phyloP scores from a whole-genome alignment of 2,329 filamentous ascomycete species.

The Cercospora citrullina region DNA sequence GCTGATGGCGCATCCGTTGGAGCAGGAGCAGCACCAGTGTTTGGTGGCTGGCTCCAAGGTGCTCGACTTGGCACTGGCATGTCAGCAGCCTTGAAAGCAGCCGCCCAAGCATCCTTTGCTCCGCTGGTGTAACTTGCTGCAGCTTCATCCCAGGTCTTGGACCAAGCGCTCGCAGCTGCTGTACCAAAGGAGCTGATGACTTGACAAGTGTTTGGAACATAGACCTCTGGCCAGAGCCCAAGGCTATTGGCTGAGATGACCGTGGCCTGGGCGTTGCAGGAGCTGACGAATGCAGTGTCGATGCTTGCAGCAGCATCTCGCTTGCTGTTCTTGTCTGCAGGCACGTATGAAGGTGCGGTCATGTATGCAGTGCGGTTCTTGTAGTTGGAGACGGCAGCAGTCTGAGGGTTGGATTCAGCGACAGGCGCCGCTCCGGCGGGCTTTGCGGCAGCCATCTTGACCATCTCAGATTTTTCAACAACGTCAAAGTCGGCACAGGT shows the following conservation, averaged over 20 bases:
- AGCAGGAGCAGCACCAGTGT: conserved; percentile 1
- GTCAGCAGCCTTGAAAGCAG: conserved; percentile 24
- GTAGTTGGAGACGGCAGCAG: conserved; percentile 43
- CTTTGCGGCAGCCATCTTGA: conserved; percentile 19
- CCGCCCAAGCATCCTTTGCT: conserved; percentile 16
- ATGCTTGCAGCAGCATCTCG: conserved; percentile 22
- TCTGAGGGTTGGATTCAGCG: conserved; percentile 44
- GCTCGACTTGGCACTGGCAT: conserved; percentile 17
- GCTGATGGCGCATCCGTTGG: conserved; percentile 4
- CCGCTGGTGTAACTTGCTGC: conserved; percentile 23
- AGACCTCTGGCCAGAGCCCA: conserved; percentile 27
- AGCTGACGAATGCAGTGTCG: conserved; percentile 26
- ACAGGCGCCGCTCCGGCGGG: conserved; percentile 9
- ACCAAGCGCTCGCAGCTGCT: conserved; percentile 23
- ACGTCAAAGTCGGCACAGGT: conserved; percentile 59
- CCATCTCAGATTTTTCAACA: conserved; percentile 39
- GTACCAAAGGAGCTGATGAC: conserved; percentile 25
- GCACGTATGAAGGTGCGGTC: conserved; percentile 31
- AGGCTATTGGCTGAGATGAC: conserved; percentile 24
- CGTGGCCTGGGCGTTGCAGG: conserved; percentile 25
- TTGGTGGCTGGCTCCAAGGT: conserved; percentile 17
- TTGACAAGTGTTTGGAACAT: conserved; percentile 29
- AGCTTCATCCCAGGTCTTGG: conserved; percentile 16
- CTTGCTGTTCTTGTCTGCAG: conserved; percentile 26
- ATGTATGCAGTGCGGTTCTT: conserved; percentile 44